Evolutionary conservation across 148 eudicot species (phyloP).

Genomic region (Fallopia convolvulus): DNA sequence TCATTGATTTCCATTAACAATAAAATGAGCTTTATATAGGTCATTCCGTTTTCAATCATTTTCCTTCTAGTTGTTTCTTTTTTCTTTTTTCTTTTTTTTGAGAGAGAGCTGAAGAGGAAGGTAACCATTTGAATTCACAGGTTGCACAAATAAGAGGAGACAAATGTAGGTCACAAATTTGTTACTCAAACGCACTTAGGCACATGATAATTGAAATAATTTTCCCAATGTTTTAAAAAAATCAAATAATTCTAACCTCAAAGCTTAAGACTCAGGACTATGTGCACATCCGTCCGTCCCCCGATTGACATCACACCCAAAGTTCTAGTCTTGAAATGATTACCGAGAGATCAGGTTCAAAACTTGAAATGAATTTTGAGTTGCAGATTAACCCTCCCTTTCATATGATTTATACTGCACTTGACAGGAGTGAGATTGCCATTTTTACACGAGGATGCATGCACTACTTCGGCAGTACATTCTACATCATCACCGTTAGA

Average conservation of each 20-base stretch:
- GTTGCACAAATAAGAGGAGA: too few species aligned
- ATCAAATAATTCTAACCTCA: background rate
- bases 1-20: slow-evolving; percentile 30
- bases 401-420: too few species aligned
- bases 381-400: background rate
- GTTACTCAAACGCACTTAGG: background rate
- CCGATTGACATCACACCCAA: background rate
- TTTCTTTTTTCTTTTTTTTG: too few species aligned
- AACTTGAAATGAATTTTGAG: too few species aligned
- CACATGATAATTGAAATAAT: background rate
- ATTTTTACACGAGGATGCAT: background rate
- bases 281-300: background rate
- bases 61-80: too few species aligned
- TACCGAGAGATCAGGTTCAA: background rate
- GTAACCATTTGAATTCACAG: too few species aligned
- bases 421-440: background rate
- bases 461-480: too few species aligned
- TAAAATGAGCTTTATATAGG: slow-evolving; percentile 3
- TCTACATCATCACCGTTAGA: too few species aligned
- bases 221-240: too few species aligned
- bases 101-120: too few species aligned
- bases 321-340: background rate
- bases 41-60: background rate
- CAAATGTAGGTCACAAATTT: background rate
- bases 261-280: background rate